A percentile compares a stretch with the other conserved stretches of the same genome.
Conservation (phyloP, 768 basidiomycete species). For the Cystobasidium ongulense region DNA sequence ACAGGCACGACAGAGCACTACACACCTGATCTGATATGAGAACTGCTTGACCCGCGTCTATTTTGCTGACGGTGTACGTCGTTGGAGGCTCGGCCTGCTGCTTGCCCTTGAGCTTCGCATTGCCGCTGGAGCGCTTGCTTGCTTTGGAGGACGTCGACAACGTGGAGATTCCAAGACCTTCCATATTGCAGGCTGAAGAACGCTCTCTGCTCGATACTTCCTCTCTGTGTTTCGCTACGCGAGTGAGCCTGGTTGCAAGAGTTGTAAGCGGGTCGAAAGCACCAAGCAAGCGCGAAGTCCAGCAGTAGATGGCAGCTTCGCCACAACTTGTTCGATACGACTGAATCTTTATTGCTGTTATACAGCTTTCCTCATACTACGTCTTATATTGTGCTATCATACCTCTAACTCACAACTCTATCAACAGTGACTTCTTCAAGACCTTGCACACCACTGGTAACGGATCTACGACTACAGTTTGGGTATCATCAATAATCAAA, state of each 20-base stretch:
- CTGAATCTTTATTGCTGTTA: no score
- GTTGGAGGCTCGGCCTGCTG: not conserved
- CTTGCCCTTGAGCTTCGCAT: conserved; percentile 5
- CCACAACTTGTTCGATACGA: no score
- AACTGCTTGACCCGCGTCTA: conserved; percentile 41
- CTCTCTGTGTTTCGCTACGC: no score
- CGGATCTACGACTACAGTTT: conserved; percentile 71
- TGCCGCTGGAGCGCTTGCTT: not conserved
- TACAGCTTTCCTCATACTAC: no score
- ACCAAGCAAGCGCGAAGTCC: no score
- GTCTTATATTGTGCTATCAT: not conserved
- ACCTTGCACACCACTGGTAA: conserved; percentile 27
- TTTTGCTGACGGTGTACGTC: conserved; percentile 26
- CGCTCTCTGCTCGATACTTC: no score
- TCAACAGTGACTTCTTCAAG: conserved; percentile 20
- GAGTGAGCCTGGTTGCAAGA: no score
- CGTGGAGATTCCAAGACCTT: not conserved
- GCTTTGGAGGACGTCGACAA: not conserved
- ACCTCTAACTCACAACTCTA: conserved; percentile 24
- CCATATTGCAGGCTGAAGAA: no score
- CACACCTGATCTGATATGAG: conserved; percentile 38
- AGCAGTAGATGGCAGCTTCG: no score
- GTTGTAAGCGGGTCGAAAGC: no score
- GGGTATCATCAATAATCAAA: conserved; percentile 89
- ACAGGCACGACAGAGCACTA: not conserved